phyloP scores from a whole-genome alignment of 2,329 filamentous ascomycete genomes.

The Gyromitra esculenta region DNA sequence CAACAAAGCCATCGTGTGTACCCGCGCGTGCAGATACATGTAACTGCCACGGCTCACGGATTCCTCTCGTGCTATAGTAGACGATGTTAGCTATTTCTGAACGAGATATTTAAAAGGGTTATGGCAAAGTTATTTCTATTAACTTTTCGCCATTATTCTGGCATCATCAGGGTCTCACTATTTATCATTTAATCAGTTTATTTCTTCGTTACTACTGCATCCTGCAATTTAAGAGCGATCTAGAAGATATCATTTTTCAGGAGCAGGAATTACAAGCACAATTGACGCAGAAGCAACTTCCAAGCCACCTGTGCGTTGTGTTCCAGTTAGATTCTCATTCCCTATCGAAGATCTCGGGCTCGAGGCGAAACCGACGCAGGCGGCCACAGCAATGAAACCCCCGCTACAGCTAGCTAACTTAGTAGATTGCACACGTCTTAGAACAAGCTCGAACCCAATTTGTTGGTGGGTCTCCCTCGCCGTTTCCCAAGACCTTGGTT shows the following conservation, averaged over 20 bases:
- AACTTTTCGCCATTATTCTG: conserved; percentile 18
- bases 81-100: conserved; percentile 2
- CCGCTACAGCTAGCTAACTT: not conserved
- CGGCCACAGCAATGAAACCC: not conserved
- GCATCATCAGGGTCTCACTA: not conserved
- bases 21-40: not conserved
- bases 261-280: not conserved
- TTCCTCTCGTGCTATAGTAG: not conserved
- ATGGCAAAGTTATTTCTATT: conserved; percentile 14
- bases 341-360: not conserved
- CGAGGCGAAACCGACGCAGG: not conserved
- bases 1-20: not conserved
- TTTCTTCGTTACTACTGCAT: not conserved
- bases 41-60: not conserved
- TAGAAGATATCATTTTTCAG: not conserved
- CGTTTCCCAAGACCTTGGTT: not conserved
- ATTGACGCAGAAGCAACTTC: not conserved
- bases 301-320: not conserved
- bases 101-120: conserved; percentile 4
- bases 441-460: not conserved
- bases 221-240: not conserved
- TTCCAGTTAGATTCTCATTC: conserved; percentile 1
- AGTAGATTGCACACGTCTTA: not conserved
- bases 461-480: not conserved
- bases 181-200: not conserved